A percentile compares a stretch with the other conserved stretches of the same genome.
Conservation (phyloP, 495 filamentous ascomycete genomes). For the Talaromyces wortmannii region DNA sequence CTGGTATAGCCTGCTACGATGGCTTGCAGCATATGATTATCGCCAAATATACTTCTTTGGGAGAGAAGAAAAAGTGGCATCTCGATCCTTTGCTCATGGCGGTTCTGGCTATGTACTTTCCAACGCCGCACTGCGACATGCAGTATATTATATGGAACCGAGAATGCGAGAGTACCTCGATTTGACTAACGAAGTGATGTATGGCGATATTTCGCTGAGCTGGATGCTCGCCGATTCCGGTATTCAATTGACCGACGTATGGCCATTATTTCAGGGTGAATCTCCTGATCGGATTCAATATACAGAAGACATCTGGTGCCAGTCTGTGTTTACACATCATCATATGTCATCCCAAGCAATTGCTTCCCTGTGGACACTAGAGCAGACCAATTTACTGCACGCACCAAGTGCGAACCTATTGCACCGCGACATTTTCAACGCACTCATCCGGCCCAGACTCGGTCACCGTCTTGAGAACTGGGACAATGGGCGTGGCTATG, state of each 20-base stretch:
- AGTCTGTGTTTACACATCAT: constrained; percentile 47
- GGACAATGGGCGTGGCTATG: constrained; percentile 33
- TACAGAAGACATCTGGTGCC: constrained; percentile 42
- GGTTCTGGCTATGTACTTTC: constrained; percentile 64
- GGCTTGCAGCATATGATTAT: constrained; percentile 44
- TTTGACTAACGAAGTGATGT: constrained; percentile 51
- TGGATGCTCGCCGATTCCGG: constrained; percentile 47
- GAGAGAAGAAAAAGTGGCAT: constrained; percentile 44
- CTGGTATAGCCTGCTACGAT: constrained; percentile 52
- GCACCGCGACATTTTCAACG: constrained; percentile 35
- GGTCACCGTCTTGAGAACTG: constrained; percentile 23
- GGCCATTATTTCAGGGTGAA: constrained; percentile 44
- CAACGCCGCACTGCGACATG: constrained; percentile 39
- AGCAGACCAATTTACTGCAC: constrained; percentile 10
- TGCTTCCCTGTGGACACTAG: constrained; percentile 28
- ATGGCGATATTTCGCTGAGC: constrained; percentile 59
- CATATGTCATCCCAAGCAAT: constrained; percentile 33
- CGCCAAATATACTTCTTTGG: constrained; percentile 49
- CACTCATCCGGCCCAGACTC: constrained; percentile 29
- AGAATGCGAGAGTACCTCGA: constrained; percentile 43
- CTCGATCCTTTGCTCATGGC: constrained; percentile 56
- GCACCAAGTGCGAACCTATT: constrained; percentile 22
- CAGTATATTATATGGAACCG: constrained; percentile 34
- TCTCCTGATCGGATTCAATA: constrained; percentile 23
- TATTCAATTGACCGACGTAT: constrained; percentile 37